These are phyloP conservation scores for Lactifluus piperatus DNA, from an alignment of 768 basidiomycete species.

Conservation along the genomic window DNA sequence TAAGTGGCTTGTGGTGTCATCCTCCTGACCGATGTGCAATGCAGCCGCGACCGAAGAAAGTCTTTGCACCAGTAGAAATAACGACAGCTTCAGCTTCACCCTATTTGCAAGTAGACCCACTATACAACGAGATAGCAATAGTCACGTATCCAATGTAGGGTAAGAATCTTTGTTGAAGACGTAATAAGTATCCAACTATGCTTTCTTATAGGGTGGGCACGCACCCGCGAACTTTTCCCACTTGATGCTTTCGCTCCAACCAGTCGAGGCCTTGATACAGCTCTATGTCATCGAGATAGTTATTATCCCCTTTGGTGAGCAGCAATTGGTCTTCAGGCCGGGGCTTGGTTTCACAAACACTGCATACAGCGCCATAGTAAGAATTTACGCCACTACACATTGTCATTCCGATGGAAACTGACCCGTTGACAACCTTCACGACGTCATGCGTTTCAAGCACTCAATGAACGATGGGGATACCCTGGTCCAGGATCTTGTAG, in stretches of 20 bases:
- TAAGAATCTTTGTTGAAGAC: slow-evolving; percentile 52
- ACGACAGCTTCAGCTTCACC: too few relatives aligned
- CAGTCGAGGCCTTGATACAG: slow-evolving; percentile 85
- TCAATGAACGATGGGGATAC: slow-evolving; percentile 95
- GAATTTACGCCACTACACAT: neutral
- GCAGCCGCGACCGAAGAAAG: too few relatives aligned
- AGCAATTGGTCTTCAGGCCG: slow-evolving; percentile 51
- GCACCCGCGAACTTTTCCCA: slow-evolving; percentile 92
- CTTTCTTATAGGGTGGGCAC: slow-evolving; percentile 25
- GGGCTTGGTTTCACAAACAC: slow-evolving; percentile 26
- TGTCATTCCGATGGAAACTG: slow-evolving; percentile 17
- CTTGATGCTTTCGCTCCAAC: slow-evolving; percentile 80
- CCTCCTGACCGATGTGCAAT: too few relatives aligned
- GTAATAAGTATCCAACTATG: neutral
- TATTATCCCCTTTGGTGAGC: slow-evolving; percentile 97
- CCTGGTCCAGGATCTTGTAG: slow-evolving; percentile 88
- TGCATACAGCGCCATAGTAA: slow-evolving; percentile 3
- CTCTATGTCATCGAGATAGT: slow-evolving; percentile 76
- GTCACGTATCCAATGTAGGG: slow-evolving; percentile 96
- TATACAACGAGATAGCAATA: too few relatives aligned
- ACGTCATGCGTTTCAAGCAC: slow-evolving; percentile 86
- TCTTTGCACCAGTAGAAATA: too few relatives aligned
- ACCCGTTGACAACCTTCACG: slow-evolving; percentile 34
- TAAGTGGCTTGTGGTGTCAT: too few relatives aligned
- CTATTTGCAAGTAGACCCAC: too few relatives aligned